These are phyloP conservation scores for Tylopilus felleus DNA, from an alignment of 768 basidiomycete genomes.

Conservation along the genomic window DNA sequence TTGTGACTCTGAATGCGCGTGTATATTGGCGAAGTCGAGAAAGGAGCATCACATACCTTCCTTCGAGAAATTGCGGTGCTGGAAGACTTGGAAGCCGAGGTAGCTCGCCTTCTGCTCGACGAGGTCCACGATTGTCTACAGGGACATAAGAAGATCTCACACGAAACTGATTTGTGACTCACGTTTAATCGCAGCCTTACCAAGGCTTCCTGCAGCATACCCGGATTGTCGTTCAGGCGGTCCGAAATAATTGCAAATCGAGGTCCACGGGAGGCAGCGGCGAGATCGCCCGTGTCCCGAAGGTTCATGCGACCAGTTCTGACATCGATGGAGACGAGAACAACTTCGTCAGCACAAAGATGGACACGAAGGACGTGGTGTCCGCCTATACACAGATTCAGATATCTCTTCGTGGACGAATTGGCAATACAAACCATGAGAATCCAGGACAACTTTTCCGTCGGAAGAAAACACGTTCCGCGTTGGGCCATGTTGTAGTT, in stretches of 20 bases:
- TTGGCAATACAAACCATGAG: conserved; percentile 45
- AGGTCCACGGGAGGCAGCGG: conserved; percentile 68
- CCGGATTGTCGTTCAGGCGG: conserved; percentile 68
- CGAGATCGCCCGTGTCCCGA: conserved; percentile 77
- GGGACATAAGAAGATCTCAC: background rate
- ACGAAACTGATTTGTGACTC: conserved; percentile 22
- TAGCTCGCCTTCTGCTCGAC: conserved; percentile 84
- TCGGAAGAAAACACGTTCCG: conserved; percentile 59
- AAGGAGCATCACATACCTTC: conserved; percentile 47
- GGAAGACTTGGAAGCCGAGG: conserved; percentile 75
- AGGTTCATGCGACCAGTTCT: conserved; percentile 77
- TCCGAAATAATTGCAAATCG: conserved; percentile 58
- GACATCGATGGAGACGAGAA: conserved; percentile 73
- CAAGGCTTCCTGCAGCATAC: conserved; percentile 53
- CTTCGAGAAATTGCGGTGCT: conserved; percentile 59
- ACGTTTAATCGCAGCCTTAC: conserved; percentile 62
- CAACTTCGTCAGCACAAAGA: conserved; percentile 72
- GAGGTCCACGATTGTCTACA: conserved; percentile 78
- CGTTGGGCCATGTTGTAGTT: conserved; percentile 49
- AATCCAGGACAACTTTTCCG: conserved; percentile 53
- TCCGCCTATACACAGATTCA: conserved; percentile 40
- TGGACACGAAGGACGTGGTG: conserved; percentile 60
- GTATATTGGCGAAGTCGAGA: no score
- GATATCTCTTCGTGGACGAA: background rate
- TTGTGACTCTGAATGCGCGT: conserved; percentile 47